Conservation (phyloP, 2,329 filamentous ascomycete genomes). For the Ascochyta rabiei region DNA sequence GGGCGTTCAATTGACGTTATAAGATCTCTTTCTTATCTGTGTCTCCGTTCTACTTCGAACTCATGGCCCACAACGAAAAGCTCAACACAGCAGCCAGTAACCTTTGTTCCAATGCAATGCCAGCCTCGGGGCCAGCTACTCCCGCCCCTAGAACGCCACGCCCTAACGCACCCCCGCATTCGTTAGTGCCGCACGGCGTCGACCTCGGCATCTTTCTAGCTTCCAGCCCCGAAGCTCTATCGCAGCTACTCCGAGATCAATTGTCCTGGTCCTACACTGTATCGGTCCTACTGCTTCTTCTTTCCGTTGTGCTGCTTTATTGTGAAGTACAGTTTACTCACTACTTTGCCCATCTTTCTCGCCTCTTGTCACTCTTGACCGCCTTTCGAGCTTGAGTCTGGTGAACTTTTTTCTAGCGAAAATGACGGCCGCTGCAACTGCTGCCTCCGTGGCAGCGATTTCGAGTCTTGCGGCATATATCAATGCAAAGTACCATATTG, state of each 20-base stretch:
- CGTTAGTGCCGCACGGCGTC: constrained; percentile 15
- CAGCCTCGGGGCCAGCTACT: constrained; percentile 11
- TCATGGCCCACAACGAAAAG: background rate
- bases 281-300: background rate
- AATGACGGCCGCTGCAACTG: constrained; percentile 32
- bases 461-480: constrained; percentile 62
- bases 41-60: background rate
- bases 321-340: background rate
- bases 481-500: constrained; percentile 71
- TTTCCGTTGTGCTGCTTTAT: background rate
- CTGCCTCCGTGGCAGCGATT: constrained; percentile 38
- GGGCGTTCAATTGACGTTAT: background rate
- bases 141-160: constrained; percentile 13
- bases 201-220: constrained; percentile 29
- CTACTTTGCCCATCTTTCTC: background rate
- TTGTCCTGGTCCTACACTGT: background rate
- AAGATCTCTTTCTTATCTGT: background rate
- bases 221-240: constrained; percentile 1
- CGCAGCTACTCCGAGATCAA: background rate
- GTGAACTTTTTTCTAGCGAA: background rate
- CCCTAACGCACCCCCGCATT: constrained; percentile 22
- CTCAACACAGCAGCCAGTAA: background rate
- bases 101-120: background rate
- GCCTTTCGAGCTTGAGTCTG: no score
- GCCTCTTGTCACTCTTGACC: background rate